phyloP scores from a whole-genome alignment of 208 protist genomes.

The Acanthamoeba sp. region DNA sequence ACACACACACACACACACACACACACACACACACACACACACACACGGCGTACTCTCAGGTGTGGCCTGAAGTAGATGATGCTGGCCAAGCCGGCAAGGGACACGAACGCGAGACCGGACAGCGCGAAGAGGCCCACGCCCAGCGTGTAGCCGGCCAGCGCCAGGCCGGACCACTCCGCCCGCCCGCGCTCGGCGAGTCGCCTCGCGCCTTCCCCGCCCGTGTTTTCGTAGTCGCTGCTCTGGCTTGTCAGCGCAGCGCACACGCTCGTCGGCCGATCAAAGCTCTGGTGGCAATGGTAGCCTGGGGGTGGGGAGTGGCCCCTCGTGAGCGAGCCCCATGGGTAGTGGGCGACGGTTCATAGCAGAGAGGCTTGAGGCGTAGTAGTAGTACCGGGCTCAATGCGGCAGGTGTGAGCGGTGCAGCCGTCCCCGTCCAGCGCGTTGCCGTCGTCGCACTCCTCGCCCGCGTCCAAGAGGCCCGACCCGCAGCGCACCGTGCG shows the following conservation, averaged over 20 bases:
- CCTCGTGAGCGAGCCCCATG: no score
- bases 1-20: not conserved
- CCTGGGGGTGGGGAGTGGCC: not conserved
- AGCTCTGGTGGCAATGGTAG: not conserved
- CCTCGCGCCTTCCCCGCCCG: not conserved
- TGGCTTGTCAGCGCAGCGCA: not conserved
- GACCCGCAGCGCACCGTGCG: not conserved
- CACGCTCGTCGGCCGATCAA: not conserved
- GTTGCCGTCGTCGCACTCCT: slow-evolving; percentile 18
- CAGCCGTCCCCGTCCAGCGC: not conserved
- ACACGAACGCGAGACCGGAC: not conserved
- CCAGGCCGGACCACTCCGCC: not conserved
- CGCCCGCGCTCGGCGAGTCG: not conserved
- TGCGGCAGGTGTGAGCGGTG: not conserved
- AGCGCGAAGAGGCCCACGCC: not conserved
- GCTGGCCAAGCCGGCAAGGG: not conserved
- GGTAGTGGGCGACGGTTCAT: no score
- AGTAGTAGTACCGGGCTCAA: not conserved
- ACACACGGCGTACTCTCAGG: not conserved
- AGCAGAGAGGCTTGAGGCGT: not conserved
- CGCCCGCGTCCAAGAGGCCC: not conserved
- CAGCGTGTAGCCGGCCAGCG: not conserved
- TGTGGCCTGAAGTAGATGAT: not conserved
- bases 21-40: not conserved
- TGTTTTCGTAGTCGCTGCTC: not conserved